A percentile compares a stretch with the other conserved stretches of the same genome.
These are phyloP conservation scores for Hypoxylon rickii DNA, from an alignment of 495 filamentous ascomycete species.

Conservation along the genomic window DNA sequence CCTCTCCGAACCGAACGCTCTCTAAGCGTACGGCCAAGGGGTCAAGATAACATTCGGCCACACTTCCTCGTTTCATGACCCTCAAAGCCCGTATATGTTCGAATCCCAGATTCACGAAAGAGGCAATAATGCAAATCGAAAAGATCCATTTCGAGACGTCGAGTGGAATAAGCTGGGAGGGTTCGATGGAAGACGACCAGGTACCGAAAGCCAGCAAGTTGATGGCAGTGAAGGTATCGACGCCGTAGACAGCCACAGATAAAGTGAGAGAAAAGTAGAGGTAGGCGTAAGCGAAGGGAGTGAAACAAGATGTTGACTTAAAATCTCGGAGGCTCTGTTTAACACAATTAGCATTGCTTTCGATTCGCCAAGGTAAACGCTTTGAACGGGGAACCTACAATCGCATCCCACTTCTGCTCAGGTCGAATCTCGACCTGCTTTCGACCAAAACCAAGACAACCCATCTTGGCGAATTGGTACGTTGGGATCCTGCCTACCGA, in stretches of 20 bases:
- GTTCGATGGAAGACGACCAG: constrained; percentile 60
- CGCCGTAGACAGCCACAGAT: constrained; percentile 81
- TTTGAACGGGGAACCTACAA: constrained; percentile 62
- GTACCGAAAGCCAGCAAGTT: constrained; percentile 82
- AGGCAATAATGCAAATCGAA: constrained; percentile 82
- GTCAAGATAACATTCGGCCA: constrained; percentile 91
- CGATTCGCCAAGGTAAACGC: background rate
- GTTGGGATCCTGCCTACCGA: constrained; percentile 4
- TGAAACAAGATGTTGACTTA: constrained; percentile 75
- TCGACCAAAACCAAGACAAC: constrained; percentile 71
- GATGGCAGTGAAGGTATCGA: constrained; percentile 91
- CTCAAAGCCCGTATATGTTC: constrained; percentile 78
- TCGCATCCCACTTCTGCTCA: constrained; percentile 94
- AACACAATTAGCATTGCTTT: constrained; percentile 11
- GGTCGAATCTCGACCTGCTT: constrained; percentile 67
- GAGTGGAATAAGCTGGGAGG: constrained; percentile 60
- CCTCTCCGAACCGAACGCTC: constrained; percentile 68
- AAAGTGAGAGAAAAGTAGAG: constrained; percentile 79
- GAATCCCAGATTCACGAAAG: constrained; percentile 73
- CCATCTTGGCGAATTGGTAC: constrained; percentile 61
- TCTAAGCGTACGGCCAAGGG: constrained; percentile 80
- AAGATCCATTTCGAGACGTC: constrained; percentile 85
- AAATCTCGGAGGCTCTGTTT: constrained; percentile 85
- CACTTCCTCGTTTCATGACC: constrained; percentile 79
- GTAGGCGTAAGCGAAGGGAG: constrained; percentile 80